Conservation (phyloP, 148 eudicot genomes). For the Silene uniflora region DNA sequence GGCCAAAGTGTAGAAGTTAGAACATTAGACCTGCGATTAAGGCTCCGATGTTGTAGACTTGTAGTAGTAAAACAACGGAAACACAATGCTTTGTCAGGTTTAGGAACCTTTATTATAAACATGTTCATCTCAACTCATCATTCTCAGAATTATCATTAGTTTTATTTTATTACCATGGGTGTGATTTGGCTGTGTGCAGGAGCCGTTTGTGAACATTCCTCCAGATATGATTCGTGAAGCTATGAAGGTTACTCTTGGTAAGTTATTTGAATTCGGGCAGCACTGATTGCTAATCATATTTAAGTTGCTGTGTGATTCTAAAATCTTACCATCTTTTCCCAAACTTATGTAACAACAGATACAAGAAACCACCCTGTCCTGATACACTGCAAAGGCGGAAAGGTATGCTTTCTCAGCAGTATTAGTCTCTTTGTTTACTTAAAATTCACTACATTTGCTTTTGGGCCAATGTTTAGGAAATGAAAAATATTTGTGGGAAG, state of each 20-base stretch:
- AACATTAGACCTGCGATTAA: neutral
- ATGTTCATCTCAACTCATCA: neutral
- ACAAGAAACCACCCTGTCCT: slow-evolving; percentile 48
- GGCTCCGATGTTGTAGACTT: neutral
- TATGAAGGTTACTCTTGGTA: slow-evolving; percentile 40
- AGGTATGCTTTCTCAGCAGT: slow-evolving; percentile 27
- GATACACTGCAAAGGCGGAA: slow-evolving; percentile 56
- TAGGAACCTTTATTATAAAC: neutral
- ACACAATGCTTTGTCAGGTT: neutral
- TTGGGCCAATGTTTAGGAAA: neutral
- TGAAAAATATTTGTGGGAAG: too few species aligned
- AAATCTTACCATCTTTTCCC: slow-evolving; percentile 13
- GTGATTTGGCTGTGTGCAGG: slow-evolving; percentile 30
- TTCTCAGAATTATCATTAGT: neutral
- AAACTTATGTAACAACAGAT: slow-evolving; percentile 25
- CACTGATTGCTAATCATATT: neutral
- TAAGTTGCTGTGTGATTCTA: neutral
- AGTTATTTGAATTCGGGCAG: neutral
- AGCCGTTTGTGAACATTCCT: slow-evolving; percentile 50
- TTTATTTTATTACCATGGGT: neutral
- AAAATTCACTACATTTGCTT: neutral
- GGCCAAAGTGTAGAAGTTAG: neutral
- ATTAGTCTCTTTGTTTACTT: neutral
- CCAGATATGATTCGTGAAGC: slow-evolving; percentile 39
- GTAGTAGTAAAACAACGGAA: neutral